Percentiles rank a stretch among this genome's conserved stretches.
Conservation (phyloP, 306 rosid genomes). For the Trifolium pratense region DNA sequence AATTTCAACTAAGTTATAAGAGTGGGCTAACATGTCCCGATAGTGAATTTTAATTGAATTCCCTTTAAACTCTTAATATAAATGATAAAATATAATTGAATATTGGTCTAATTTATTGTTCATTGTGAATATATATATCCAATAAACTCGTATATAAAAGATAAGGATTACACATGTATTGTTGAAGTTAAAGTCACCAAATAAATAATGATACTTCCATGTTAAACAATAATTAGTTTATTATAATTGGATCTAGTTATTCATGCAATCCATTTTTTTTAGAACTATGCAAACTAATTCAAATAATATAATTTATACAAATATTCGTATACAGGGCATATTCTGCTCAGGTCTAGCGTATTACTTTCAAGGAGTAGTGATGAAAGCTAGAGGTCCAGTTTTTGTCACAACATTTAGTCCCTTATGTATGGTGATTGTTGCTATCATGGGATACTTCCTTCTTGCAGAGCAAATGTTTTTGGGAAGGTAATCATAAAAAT, state of each 20-base stretch:
- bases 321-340: constrained; percentile 65
- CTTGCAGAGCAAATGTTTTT: constrained; percentile 64
- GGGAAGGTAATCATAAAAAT: constrained; percentile 64
- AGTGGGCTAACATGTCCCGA: too few relatives aligned
- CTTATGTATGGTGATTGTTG: constrained; percentile 80
- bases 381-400: constrained; percentile 87
- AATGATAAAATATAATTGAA: too few relatives aligned
- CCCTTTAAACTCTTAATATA: too few relatives aligned
- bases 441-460: constrained; percentile 68
- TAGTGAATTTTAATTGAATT: too few relatives aligned
- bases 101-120: too few relatives aligned
- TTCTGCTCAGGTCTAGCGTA: constrained; percentile 72
- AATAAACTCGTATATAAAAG: too few relatives aligned
- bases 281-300: background rate
- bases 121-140: too few relatives aligned
- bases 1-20: too few relatives aligned
- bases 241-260: background rate
- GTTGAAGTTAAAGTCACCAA: too few relatives aligned
- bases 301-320: background rate
- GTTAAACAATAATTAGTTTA: background rate
- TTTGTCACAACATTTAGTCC: constrained; percentile 89
- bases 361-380: constrained; percentile 87
- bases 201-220: too few relatives aligned
- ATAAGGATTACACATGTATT: too few relatives aligned
- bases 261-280: background rate